Evolutionary conservation across 495 filamentous ascomycete genomes (phyloP).

Genomic region (Xylaria longipes): DNA sequence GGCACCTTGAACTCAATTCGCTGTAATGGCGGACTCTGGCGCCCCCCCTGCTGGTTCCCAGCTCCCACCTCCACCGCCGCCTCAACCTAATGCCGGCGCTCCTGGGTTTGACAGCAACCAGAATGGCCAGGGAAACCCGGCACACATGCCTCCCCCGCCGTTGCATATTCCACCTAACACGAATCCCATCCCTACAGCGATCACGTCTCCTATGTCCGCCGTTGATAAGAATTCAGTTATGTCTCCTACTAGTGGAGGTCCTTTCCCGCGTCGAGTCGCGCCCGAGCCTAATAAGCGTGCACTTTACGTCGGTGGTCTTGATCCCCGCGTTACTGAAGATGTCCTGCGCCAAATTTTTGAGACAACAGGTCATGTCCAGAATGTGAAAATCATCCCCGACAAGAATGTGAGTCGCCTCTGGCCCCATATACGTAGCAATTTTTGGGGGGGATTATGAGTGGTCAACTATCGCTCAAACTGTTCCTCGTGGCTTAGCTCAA

Average conservation of each 20-base stretch:
- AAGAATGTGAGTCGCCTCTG: conserved; percentile 77
- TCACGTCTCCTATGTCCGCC: conserved; percentile 81
- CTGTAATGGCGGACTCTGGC: conserved; percentile 72
- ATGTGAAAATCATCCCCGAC: conserved; percentile 99
- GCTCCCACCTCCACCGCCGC: conserved; percentile 69
- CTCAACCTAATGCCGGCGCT: conserved; percentile 70
- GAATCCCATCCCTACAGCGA: conserved; percentile 92
- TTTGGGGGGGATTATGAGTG: not conserved
- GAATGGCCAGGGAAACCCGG: conserved; percentile 68
- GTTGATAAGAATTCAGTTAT: conserved; percentile 70
- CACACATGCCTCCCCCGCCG: conserved; percentile 93
- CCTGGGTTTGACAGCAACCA: conserved; percentile 75
- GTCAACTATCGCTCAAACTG: not conserved
- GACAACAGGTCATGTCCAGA: conserved; percentile 96
- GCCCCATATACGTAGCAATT: conserved; percentile 25
- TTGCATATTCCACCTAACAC: conserved; percentile 96
- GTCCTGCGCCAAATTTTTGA: conserved; percentile 98
- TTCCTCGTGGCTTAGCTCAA: conserved; percentile 8
- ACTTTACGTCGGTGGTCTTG: conserved; percentile 93
- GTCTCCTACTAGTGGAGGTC: conserved; percentile 79
- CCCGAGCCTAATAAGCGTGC: conserved; percentile 99
- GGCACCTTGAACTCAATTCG: conserved; percentile 13
- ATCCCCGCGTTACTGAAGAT: conserved; percentile 95
- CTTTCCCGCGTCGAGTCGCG: conserved; percentile 87
- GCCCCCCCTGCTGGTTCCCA: conserved; percentile 60